Percentiles rank a stretch among this genome's conserved stretches.
Conservation (phyloP, 352 stramenopile species). For the Paralagenidium karlingii region DNA sequence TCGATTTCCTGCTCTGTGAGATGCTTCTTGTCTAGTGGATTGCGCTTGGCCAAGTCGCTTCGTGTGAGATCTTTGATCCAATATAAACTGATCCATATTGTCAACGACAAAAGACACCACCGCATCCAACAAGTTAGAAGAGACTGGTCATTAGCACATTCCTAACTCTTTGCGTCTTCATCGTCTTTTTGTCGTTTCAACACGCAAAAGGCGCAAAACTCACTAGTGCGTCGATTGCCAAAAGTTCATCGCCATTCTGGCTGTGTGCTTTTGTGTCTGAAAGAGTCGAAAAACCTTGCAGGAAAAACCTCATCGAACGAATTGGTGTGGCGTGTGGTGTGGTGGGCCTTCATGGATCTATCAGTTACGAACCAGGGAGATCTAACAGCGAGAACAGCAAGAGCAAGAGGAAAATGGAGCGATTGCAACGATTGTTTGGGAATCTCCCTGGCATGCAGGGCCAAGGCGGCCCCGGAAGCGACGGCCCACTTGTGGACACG, state of each 20-base stretch:
- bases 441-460: slow-evolving; percentile 67
- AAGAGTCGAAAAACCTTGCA: too few species aligned
- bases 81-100: slow-evolving; percentile 39
- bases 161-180: neutral
- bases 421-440: slow-evolving; percentile 76
- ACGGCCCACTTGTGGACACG: slow-evolving; percentile 92
- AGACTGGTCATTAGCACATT: neutral
- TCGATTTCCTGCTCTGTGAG: slow-evolving; percentile 78
- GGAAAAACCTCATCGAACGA: too few species aligned
- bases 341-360: too few species aligned
- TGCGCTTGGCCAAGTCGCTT: slow-evolving; percentile 63
- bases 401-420: slow-evolving; percentile 43
- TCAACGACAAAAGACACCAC: neutral
- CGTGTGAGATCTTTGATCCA: slow-evolving; percentile 83
- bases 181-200: neutral
- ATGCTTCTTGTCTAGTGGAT: slow-evolving; percentile 57
- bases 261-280: too few species aligned
- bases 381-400: too few species aligned
- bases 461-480: slow-evolving; percentile 51
- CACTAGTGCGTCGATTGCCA: slow-evolving; percentile 88
- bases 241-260: slow-evolving; percentile 80
- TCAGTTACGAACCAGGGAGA: too few species aligned
- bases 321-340: too few species aligned
- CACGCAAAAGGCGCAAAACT: slow-evolving; percentile 2
- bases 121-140: neutral